A percentile compares a stretch with the other conserved stretches of the same genome.
These are phyloP conservation scores for Talaromyces atroroseus DNA, from an alignment of 2,329 filamentous ascomycete genomes.

Conservation along the genomic window DNA sequence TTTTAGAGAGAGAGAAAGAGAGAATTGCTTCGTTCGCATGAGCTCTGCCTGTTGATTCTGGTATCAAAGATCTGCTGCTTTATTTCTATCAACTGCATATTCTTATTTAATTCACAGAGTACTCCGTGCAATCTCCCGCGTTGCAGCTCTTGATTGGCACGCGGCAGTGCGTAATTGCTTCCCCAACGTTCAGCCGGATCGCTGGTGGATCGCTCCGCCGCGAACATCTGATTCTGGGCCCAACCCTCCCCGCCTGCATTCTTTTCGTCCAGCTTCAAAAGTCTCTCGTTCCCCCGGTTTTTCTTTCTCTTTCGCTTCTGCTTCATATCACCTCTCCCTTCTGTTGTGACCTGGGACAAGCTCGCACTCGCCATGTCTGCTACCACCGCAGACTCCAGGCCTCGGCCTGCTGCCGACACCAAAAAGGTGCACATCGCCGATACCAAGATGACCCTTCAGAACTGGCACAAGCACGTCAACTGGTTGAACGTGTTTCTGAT, in stretches of 20 bases:
- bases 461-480: slow-evolving; percentile 91
- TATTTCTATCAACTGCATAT: neutral
- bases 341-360: neutral
- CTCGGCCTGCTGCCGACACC: slow-evolving; percentile 34
- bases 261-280: slow-evolving; percentile 1
- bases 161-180: neutral
- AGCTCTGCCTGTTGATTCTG: neutral
- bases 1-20: neutral
- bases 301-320: neutral
- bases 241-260: slow-evolving; percentile 1
- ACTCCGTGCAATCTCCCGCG: no score
- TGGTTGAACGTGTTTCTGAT: slow-evolving; percentile 86
- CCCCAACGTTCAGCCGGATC: slow-evolving; percentile 10
- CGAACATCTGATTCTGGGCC: neutral
- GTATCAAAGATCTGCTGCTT: neutral
- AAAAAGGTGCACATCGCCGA: slow-evolving; percentile 85
- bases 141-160: neutral
- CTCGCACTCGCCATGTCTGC: slow-evolving; percentile 30
- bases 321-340: neutral
- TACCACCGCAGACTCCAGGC: slow-evolving; percentile 27
- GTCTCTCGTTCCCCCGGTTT: neutral
- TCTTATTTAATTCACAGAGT: no score
- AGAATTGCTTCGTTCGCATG: neutral
- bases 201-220: slow-evolving; percentile 2
- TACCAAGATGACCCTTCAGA: slow-evolving; percentile 68